Evolutionary conservation across 345 rosid genomes (phyloP).

Genomic region (Diplotaxis tenuifolia): DNA sequence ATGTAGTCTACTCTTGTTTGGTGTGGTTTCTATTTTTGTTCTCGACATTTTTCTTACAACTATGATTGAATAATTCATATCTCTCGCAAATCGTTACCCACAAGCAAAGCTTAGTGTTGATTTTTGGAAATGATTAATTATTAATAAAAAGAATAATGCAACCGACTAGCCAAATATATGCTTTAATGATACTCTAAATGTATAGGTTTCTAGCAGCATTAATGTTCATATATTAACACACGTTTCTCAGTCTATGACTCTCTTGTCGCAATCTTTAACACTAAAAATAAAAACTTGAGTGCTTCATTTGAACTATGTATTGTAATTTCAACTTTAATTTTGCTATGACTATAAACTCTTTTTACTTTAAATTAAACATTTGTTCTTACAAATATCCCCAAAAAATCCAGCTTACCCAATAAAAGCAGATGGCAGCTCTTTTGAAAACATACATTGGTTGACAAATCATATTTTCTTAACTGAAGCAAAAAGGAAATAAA

Average conservation of each 20-base stretch:
- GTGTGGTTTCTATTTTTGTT: constrained; percentile 25
- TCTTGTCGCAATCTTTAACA: constrained; percentile 27
- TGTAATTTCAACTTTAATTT: neutral
- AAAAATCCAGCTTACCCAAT: constrained; percentile 14
- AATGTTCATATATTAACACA: constrained; percentile 23
- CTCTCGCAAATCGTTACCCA: constrained; percentile 24
- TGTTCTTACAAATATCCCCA: constrained; percentile 6
- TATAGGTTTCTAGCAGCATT: constrained; percentile 27
- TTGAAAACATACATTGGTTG: constrained; percentile 13
- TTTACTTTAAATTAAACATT: constrained; percentile 12
- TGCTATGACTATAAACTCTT: neutral
- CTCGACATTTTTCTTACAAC: neutral
- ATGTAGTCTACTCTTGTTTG: constrained; percentile 16
- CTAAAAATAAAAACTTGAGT: constrained; percentile 27
- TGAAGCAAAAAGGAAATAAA: constrained; percentile 4
- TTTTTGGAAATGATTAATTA: constrained; percentile 19
- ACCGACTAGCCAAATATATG: constrained; percentile 22
- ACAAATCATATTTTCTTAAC: constrained; percentile 9
- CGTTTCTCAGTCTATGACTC: constrained; percentile 29
- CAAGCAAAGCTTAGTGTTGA: constrained; percentile 21
- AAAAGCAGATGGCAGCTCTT: neutral
- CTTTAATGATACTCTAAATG: constrained; percentile 15
- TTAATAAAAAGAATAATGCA: neutral
- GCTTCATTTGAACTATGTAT: constrained; percentile 22
- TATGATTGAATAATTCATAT: constrained; percentile 10